A percentile compares a stretch with the other conserved stretches of the same genome.
phyloP scores from a whole-genome alignment of 176 grass and related monocot genomes.

The Poa pratensis region DNA sequence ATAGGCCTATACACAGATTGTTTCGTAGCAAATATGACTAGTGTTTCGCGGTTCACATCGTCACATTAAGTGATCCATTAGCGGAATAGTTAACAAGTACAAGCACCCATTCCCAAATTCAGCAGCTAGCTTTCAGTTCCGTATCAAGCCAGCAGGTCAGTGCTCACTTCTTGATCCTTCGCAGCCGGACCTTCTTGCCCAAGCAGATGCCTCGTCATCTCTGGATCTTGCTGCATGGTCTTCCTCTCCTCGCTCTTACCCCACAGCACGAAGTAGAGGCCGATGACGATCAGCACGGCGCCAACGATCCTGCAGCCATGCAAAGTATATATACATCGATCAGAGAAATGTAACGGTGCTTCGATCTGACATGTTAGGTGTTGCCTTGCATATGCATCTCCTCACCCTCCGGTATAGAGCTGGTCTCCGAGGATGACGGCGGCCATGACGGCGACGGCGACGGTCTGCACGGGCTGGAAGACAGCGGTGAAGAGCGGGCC shows the following conservation, averaged over 20 bases:
- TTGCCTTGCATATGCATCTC: background rate
- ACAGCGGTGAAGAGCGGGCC: conserved; percentile 89
- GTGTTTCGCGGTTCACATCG: conserved; percentile 6
- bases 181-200: conserved; percentile 36
- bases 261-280: conserved; percentile 92
- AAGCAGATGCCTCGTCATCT: conserved; percentile 55
- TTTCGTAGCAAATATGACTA: background rate
- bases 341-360: background rate
- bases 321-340: background rate
- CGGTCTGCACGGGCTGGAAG: conserved; percentile 94
- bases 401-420: conserved; percentile 88
- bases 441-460: conserved; percentile 89
- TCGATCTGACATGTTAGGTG: background rate
- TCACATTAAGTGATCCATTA: background rate
- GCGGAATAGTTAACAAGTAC: conserved; percentile 7
- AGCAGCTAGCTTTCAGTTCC: background rate
- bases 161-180: conserved; percentile 43
- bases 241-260: conserved; percentile 88
- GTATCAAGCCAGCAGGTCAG: conserved; percentile 55
- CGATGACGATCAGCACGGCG: conserved; percentile 69
- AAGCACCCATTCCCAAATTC: background rate
- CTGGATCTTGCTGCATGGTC: conserved; percentile 32
- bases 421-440: conserved; percentile 79
- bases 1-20: background rate
- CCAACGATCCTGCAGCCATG: conserved; percentile 68